Evolutionary conservation across 2,329 filamentous ascomycete species (phyloP).

Genomic region (Aureobasidium sp.): DNA sequence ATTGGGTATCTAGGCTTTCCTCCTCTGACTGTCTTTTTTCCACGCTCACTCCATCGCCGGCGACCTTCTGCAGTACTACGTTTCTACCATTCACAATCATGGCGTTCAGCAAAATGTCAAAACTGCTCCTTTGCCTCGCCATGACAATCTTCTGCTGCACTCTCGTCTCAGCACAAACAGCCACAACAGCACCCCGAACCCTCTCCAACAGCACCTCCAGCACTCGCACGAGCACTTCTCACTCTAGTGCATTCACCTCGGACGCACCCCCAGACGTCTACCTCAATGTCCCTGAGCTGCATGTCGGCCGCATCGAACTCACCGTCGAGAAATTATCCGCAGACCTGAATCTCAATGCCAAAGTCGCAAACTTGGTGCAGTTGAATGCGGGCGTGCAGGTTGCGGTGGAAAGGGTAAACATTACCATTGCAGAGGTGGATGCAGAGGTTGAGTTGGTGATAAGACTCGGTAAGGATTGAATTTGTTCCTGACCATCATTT

Average conservation of each 20-base stretch:
- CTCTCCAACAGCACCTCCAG: constrained; percentile 6
- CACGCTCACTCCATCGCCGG: background rate
- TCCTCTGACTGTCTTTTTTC: background rate
- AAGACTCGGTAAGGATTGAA: constrained; percentile 34
- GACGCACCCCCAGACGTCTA: constrained; percentile 46
- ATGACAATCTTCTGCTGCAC: background rate
- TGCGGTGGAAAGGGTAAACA: constrained; percentile 47
- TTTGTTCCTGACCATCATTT: too few species aligned
- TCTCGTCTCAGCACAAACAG: constrained; percentile 4
- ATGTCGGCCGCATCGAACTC: constrained; percentile 54
- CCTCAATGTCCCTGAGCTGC: constrained; percentile 52
- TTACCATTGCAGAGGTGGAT: constrained; percentile 55
- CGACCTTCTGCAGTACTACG: background rate
- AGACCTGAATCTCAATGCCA: constrained; percentile 54
- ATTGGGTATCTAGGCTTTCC: background rate
- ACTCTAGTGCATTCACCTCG: constrained; percentile 18
- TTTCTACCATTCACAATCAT: background rate
- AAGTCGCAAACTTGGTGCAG: constrained; percentile 51
- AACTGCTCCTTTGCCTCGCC: background rate
- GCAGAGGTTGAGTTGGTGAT: constrained; percentile 55
- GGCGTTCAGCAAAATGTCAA: background rate
- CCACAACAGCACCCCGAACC: constrained; percentile 14
- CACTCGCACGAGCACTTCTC: background rate
- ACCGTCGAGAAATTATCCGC: constrained; percentile 53
- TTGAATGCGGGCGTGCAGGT: constrained; percentile 46